phyloP scores from a whole-genome alignment of 139 green algal species.

The Chlorella sp. region DNA sequence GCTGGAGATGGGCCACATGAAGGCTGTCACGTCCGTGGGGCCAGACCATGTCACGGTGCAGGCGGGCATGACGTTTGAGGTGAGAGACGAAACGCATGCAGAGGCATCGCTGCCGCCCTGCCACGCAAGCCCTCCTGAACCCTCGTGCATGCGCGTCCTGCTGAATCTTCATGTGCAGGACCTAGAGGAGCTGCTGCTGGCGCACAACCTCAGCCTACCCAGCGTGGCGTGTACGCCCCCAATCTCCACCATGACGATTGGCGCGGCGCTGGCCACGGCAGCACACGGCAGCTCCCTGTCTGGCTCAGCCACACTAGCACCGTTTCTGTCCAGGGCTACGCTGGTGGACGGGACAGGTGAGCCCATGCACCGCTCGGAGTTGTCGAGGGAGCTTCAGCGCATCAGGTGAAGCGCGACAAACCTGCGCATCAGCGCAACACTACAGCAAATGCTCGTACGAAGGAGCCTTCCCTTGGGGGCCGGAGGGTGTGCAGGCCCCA shows the following conservation, averaged over 20 bases:
- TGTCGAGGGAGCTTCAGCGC: background rate
- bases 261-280: conserved; percentile 10
- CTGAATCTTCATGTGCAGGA: too few relatives aligned
- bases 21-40: conserved; percentile 14
- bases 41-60: conserved; percentile 20
- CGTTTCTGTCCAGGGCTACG: conserved; percentile 14
- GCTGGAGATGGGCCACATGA: conserved; percentile 28
- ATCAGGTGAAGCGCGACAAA: too few relatives aligned
- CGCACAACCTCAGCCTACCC: conserved; percentile 26
- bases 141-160: too few relatives aligned
- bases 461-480: too few relatives aligned
- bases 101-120: background rate
- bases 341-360: conserved; percentile 37
- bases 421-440: too few relatives aligned
- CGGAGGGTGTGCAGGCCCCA: too few relatives aligned
- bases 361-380: background rate
- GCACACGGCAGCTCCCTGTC: conserved; percentile 28
- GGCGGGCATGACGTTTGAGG: conserved; percentile 33
- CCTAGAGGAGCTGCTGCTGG: conserved; percentile 17
- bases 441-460: too few relatives aligned
- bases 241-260: conserved; percentile 17
- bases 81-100: background rate
- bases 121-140: too few relatives aligned
- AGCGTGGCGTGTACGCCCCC: conserved; percentile 10
- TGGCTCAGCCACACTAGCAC: conserved; percentile 15